Percentiles rank a stretch among this genome's conserved stretches.
Conservation (phyloP, 78 protist species). For the Dictyostelium capitatum region DNA sequence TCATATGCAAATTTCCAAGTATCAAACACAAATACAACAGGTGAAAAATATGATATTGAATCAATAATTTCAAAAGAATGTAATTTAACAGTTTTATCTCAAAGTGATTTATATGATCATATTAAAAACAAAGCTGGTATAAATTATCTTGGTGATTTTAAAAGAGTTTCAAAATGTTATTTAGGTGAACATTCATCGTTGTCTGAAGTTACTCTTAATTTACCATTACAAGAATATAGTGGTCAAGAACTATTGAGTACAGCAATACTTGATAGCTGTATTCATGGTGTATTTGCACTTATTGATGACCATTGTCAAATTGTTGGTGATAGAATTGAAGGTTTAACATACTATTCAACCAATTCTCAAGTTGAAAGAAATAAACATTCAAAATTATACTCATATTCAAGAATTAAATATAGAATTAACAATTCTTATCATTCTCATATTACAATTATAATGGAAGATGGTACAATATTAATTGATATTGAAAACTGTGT, state of each 20-base stretch:
- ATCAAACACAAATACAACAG: neutral
- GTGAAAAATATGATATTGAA: neutral
- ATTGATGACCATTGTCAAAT: conserved; percentile 27
- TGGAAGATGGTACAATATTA: neutral
- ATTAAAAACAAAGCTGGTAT: conserved; percentile 33
- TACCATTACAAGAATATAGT: neutral
- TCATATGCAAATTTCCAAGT: neutral
- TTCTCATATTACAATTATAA: neutral
- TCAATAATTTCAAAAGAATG: neutral
- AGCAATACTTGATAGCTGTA: neutral
- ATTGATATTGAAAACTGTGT: neutral
- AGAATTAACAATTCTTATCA: too few relatives aligned
- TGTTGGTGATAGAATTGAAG: conserved; percentile 39
- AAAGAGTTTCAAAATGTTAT: neutral
- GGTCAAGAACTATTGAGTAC: neutral
- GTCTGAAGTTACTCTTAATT: neutral
- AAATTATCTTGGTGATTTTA: conserved; percentile 31
- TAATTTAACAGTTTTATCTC: conserved; percentile 23
- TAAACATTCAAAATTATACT: neutral
- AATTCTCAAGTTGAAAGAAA: neutral
- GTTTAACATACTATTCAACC: conserved; percentile 27
- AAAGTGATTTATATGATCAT: conserved; percentile 19
- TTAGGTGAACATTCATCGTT: conserved; percentile 26
- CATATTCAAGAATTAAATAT: neutral
- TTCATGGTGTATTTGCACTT: conserved; percentile 20